Evolutionary conservation across 306 rosid genomes (phyloP), one percentile per base, ranked within the genome.

Genomic region (Ochetophila trinervis): DNA sequence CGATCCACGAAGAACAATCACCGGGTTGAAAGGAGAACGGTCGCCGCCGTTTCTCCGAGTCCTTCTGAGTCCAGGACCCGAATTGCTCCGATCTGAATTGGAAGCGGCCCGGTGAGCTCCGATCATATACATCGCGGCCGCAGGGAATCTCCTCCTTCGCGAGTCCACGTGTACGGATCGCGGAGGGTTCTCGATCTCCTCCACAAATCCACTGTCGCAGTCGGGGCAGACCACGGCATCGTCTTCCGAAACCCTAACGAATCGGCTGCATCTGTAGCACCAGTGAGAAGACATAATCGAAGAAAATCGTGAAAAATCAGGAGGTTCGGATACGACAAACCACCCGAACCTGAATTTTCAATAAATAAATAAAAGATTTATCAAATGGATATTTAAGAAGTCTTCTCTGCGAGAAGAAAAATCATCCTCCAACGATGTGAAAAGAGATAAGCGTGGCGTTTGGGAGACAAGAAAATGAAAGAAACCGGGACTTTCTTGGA

Each of bases 181-280:
- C 8, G 80, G 30, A 0, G 88, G 79, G n/a, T 67, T 74, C 1
- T 75, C 84, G 58, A 88, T 73, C 61, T 74, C 84, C 34, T 87
- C 97, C 3, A 91, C 59, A 50, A 88, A 88, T 0, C 90, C 97
- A 24, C 85, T 53, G 51, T 76, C 75, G 51, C 96, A 91, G 17
- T 85, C 85, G 0, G 88, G 87, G 60, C 97, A 91, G 17, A 62
- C 78, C 17, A 83, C 82, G 1, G 76, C 18, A 5, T 69, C 83
- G 0, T 52, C 77, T 37, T 66, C 76, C 57, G 40, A 59, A n/a
- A 73, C 82, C 54, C 87, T 75, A 0, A 91, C 75, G 56, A 86
- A 79, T 1, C 90, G 91, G 57, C 80, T 84, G 73, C 97, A 88
- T 17, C 91, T 72, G 76, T 88, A 83, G 62, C 97, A 91, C 97